Evolutionary conservation across 2,329 filamentous ascomycete species (phyloP), one percentile per base, ranked within the genome.

Genomic region (Paraphaeosphaeria minitans): DNA sequence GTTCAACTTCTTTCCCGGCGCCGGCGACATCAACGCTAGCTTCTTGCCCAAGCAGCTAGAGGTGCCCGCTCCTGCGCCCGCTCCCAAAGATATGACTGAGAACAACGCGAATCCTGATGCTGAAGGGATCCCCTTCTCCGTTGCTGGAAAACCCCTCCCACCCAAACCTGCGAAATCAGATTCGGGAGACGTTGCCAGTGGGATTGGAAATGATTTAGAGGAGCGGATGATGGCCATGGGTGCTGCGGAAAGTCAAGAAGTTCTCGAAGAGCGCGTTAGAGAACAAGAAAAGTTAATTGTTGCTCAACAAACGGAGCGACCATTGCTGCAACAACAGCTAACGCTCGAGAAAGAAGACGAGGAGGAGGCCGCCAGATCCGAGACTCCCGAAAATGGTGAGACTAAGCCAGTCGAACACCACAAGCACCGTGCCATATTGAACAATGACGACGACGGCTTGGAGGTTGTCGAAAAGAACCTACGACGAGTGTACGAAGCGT

Each of bases 11-110:
- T 99, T 98, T 80, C 92, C 96, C 57, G 95, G 95, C 16, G 97
- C 97, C 63, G 95, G 95, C 62, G 95, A 99, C 77, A 99, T 99
- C 82, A 99, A 99, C 80, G 96, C 94, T 13, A 97, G 92, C 73
- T 99, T 98, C 73, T 78, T 99, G 53, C 95, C 95, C 0, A 96
- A 96, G 76, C 87, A 86, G 54, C 71, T 75, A 48, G 75, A 77
- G 59, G 61, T 77, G 22, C 66, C 75, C 5, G 70, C 68, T 3
- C 63, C 70, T 7, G 70, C 68, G 4, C 63, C 70, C 33, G 42
- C 61, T 19, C 29, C 58, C 7, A 71, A 67, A 62, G 31, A 51
- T 4, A 69, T 71, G 45, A 53, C 57, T 31, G 69, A 66, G 52
- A 49, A 53, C 24, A 19, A 51, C n/a, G 21, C 6, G 3, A 6